These are phyloP conservation scores for Volvox africanus DNA, from an alignment of 139 green algal species.

Conservation along the genomic window DNA sequence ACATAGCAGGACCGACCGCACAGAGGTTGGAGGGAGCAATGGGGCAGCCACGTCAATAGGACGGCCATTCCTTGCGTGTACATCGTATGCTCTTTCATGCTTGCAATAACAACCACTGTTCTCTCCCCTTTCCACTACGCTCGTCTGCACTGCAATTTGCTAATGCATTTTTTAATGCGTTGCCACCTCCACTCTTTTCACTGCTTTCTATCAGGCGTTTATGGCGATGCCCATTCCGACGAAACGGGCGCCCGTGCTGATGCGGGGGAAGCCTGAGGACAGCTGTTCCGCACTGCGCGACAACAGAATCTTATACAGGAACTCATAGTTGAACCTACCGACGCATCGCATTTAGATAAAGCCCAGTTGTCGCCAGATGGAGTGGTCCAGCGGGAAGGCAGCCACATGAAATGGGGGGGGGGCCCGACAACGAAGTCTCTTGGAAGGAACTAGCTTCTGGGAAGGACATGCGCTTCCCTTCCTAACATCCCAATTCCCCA, in stretches of 20 bases:
- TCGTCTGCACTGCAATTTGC: background rate
- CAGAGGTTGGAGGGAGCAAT: background rate
- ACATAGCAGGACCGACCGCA: background rate
- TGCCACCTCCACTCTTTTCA: background rate
- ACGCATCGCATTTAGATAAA: no score
- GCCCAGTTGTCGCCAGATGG: no score
- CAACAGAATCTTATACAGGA: conserved; percentile 54
- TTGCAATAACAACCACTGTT: no score
- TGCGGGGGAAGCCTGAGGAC: background rate
- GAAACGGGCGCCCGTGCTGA: background rate
- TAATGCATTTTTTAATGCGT: background rate
- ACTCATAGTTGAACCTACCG: conserved; percentile 52
- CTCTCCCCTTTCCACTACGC: no score
- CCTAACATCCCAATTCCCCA: no score
- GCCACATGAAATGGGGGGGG: no score
- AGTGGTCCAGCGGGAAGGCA: no score
- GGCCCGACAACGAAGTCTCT: no score
- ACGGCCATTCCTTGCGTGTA: background rate
- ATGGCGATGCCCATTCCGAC: conserved; percentile 44
- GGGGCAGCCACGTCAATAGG: background rate
- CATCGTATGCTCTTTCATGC: no score
- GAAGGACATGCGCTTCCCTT: no score
- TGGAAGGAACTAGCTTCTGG: no score
- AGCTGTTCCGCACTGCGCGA: conserved; percentile 22
- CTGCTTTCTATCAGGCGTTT: conserved; percentile 8